Base-by-base conservation (phyloP, 768 basidiomycete genomes). In the Tylopilus plumbeoviolaceoides region DNA sequence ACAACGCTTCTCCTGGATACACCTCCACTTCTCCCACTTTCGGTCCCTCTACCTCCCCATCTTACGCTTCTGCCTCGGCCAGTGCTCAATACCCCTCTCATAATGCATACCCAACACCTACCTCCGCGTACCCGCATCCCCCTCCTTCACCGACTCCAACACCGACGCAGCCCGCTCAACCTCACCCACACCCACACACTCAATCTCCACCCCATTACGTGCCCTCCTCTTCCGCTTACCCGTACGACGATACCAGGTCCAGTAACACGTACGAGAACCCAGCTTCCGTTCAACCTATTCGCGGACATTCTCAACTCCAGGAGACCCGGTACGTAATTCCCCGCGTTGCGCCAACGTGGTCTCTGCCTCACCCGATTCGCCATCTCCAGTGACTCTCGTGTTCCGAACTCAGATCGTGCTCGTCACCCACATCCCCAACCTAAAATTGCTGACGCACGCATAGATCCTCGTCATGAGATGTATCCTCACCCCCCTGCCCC, bases 141-240 rank as follows among this genome's bases (percentile, higher is more conserved):
- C 64, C 66, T 6, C 61, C 64, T n/a, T 67, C 65, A 1, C 65
- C 65, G 44, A 66, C 65, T 7, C 65, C 65, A 46, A 67, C 65
- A 15, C 65, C 66, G 48, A 68, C 67, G 15, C 66, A 66, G 44
- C 54, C 56, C 14, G 43, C 55, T 2, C 65, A 66, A 15, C 45
- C 48, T 6, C 60, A 59, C n/a, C 7, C 51, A 0, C 60, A 59
- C n/a, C 7, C 51, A 0, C 63, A 62, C n/a, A n/a, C 50, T 2
- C 53, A 66, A 51, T 42, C 67, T 0, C 30, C 61, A 3, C 23
- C 59, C 21, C 57, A 70, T 42, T 68, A 65, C 39, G 63, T 56
- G 1, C 49, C 61, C 18, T 55, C 64, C 21, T 54, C 59, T 17
- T 44, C 63, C 11, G 21, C 58, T 0, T 67, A 65, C 41, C 7